Percentiles rank a stretch among this genome's conserved stretches.
These are phyloP conservation scores for Chalciporus piperatus DNA, from an alignment of 768 basidiomycete species.

Conservation along the genomic window DNA sequence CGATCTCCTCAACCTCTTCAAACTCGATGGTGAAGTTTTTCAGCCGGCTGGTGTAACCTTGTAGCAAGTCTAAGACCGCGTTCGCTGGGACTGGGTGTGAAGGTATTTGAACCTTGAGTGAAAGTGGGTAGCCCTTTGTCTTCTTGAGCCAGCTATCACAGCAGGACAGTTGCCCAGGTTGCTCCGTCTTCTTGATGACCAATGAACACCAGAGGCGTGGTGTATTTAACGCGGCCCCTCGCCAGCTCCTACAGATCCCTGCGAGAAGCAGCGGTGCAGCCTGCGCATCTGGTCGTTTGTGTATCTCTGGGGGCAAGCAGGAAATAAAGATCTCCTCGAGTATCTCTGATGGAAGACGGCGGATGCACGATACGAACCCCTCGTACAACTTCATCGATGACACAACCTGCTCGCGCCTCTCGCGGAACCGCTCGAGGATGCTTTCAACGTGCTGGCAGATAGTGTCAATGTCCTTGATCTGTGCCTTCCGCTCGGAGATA, in stretches of 20 bases:
- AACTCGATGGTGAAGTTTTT: constrained; percentile 10
- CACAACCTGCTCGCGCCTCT: constrained; percentile 8
- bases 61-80: constrained; percentile 20
- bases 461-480: constrained; percentile 11
- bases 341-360: constrained; percentile 42
- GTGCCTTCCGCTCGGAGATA: constrained; percentile 8
- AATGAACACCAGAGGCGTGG: constrained; percentile 50
- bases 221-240: constrained; percentile 33
- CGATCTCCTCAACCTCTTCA: constrained; percentile 4
- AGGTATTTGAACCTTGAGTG: constrained; percentile 17
- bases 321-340: constrained; percentile 45
- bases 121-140: constrained; percentile 15
- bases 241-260: constrained; percentile 43
- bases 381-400: constrained; percentile 18
- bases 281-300: constrained; percentile 20
- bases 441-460: constrained; percentile 9
- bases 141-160: constrained; percentile 20
- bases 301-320: constrained; percentile 26
- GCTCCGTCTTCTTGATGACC: neutral
- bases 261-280: constrained; percentile 40
- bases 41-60: constrained; percentile 12
- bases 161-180: constrained; percentile 3
- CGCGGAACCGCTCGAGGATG: constrained; percentile 11
- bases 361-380: constrained; percentile 30
- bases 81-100: constrained; percentile 14